Evolutionary conservation across 495 filamentous ascomycete species (phyloP).

Genomic region (Hypoxylon crocopeplum): DNA sequence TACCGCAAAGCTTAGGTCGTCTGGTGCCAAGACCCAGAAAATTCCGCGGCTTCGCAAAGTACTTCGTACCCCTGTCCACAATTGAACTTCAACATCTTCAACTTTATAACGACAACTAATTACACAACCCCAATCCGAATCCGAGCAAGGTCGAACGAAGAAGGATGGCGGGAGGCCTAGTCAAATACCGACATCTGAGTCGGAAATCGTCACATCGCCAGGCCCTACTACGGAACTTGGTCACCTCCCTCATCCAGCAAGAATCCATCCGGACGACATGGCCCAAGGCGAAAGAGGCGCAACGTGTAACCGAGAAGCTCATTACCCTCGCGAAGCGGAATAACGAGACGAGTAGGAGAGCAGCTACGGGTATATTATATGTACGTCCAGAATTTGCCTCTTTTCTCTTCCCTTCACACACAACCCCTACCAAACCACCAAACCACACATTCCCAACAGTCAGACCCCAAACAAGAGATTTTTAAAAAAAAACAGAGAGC

Average conservation of each 20-base stretch:
- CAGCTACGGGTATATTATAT: constrained; percentile 77
- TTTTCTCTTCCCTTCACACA: background rate
- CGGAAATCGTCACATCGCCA: constrained; percentile 85
- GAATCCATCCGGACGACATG: constrained; percentile 94
- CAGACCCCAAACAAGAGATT: background rate
- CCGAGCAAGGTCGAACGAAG: constrained; percentile 1
- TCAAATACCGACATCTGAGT: constrained; percentile 85
- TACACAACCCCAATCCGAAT: background rate
- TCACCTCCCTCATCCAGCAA: constrained; percentile 91
- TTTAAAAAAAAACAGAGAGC: constrained; percentile 2
- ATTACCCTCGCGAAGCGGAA: constrained; percentile 93
- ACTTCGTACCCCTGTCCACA: constrained; percentile 21
- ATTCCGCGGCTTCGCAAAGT: background rate
- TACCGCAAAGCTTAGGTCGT: too few species aligned
- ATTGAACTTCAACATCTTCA: background rate
- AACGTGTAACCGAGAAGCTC: constrained; percentile 88
- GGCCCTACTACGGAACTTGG: constrained; percentile 93
- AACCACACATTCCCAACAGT: background rate
- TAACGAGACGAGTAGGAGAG: constrained; percentile 72
- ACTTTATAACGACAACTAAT: too few species aligned
- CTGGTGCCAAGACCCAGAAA: constrained; percentile 19
- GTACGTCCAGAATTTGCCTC: constrained; percentile 63
- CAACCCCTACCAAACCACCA: background rate
- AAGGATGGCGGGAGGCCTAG: constrained; percentile 81
- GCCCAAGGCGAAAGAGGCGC: constrained; percentile 96